Conservation (phyloP, 2,329 filamentous ascomycete genomes). For the Trichoderma asperellum region DNA sequence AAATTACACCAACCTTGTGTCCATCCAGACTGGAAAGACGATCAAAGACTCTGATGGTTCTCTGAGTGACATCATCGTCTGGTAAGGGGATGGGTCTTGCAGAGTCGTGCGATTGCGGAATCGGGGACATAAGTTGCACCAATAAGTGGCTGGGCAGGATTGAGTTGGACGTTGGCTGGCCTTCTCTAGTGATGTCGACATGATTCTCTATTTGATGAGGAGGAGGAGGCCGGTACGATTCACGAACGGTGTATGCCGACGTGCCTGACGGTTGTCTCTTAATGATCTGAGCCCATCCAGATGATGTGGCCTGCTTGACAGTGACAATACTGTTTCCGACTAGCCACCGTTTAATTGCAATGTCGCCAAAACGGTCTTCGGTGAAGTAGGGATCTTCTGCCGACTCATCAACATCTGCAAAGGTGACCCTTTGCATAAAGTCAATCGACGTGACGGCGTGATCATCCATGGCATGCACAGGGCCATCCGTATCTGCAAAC, state of each 20-base stretch:
- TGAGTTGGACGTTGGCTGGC: conserved; percentile 58
- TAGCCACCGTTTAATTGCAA: conserved; percentile 70
- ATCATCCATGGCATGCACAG: conserved; percentile 75
- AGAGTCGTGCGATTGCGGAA: conserved; percentile 60
- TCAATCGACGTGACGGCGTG: conserved; percentile 93
- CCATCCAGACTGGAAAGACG: conserved; percentile 88
- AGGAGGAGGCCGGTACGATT: conserved; percentile 62
- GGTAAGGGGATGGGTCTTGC: conserved; percentile 77
- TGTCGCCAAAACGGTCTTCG: conserved; percentile 65
- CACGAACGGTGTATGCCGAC: conserved; percentile 61
- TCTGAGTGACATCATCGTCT: conserved; percentile 66
- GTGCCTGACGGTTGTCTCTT: conserved; percentile 73
- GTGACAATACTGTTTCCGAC: conserved; percentile 75
- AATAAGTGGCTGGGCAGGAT: conserved; percentile 76
- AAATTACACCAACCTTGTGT: conserved; percentile 93
- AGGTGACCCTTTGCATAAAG: conserved; percentile 88
- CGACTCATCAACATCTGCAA: conserved; percentile 82
- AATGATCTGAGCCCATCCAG: conserved; percentile 71
- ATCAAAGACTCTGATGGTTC: conserved; percentile 82
- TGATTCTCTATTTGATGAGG: conserved; percentile 57
- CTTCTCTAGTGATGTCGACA: conserved; percentile 54
- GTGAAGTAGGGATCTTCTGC: conserved; percentile 68
- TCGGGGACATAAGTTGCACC: conserved; percentile 68
- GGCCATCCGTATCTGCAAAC: conserved; percentile 75
- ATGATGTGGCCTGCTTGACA: conserved; percentile 69